A percentile compares a stretch with the other conserved stretches of the same genome.
Conservation (phyloP, 345 rosid species). For the Eucalyptus regnans region DNA sequence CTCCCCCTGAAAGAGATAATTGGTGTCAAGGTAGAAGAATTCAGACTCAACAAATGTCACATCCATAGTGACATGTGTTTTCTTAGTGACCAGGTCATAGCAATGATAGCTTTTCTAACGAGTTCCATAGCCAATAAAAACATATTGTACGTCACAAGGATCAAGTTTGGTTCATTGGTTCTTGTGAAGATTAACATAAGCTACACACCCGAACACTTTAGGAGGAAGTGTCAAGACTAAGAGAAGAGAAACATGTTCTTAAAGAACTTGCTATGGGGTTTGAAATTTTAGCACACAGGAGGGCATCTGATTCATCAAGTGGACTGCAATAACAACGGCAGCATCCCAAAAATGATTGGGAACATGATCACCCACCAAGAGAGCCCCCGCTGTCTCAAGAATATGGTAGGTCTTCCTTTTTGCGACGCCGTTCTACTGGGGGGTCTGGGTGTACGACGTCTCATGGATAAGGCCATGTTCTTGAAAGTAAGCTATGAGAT, state of each 20-base stretch:
- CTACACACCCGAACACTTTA: not conserved
- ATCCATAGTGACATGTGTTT: not conserved
- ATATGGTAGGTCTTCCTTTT: not conserved
- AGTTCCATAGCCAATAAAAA: not conserved
- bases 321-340: not conserved
- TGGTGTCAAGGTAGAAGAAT: not conserved
- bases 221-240: not conserved
- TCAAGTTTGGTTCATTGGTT: not conserved
- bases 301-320: not conserved
- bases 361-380: not conserved
- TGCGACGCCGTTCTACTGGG: not conserved
- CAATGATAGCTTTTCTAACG: not conserved
- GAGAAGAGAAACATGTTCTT: not conserved
- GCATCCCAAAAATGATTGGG: not conserved
- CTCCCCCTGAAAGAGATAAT: not conserved
- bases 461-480: not conserved
- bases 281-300: not conserved
- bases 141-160: rapidly evolving
- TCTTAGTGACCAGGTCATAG: not conserved
- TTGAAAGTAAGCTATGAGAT: not conserved
- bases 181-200: not conserved
- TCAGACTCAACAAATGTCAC: not conserved
- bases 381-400: not conserved
- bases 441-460: not conserved
- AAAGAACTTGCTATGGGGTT: not conserved